phyloP scores from a whole-genome alignment of 2,329 filamentous ascomycete species.

The Aspergillaceae sp. region DNA sequence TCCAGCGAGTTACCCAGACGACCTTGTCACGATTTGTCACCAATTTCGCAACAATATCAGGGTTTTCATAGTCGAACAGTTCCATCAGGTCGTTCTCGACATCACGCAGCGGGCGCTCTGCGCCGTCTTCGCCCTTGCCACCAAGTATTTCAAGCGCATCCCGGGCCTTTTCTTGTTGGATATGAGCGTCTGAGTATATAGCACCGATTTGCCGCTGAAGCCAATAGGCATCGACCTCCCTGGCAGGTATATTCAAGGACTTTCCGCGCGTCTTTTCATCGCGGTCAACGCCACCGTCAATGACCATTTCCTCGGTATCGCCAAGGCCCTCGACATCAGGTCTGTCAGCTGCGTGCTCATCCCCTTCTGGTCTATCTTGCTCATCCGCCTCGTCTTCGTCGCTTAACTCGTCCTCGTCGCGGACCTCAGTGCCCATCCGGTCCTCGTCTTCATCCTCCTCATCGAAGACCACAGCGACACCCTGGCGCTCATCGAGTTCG shows the following conservation, averaged over 20 bases:
- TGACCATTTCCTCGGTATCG: constrained; percentile 66
- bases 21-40: constrained; percentile 90
- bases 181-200: constrained; percentile 83
- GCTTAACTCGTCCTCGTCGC: constrained; percentile 68
- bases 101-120: constrained; percentile 78
- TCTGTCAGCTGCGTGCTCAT: constrained; percentile 33
- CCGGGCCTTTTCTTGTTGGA: constrained; percentile 84
- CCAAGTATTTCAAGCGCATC: constrained; percentile 75
- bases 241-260: constrained; percentile 59
- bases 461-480: constrained; percentile 95
- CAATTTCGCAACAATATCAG: constrained; percentile 82
- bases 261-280: constrained; percentile 40
- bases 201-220: constrained; percentile 83
- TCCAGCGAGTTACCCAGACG: constrained; percentile 86
- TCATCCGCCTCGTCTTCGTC: constrained; percentile 60
- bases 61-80: constrained; percentile 93
- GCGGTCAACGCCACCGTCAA: constrained; percentile 55
- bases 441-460: constrained; percentile 83
- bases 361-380: constrained; percentile 49
- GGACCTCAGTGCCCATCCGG: constrained; percentile 70
- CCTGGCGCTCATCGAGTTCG: constrained; percentile 87
- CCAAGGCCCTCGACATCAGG: constrained; percentile 36
- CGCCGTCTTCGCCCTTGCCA: constrained; percentile 62
- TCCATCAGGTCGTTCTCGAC: constrained; percentile 99
- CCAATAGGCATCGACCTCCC: constrained; percentile 97